phyloP scores from a whole-genome alignment of 768 basidiomycete species.

The Amanita rubescens region DNA sequence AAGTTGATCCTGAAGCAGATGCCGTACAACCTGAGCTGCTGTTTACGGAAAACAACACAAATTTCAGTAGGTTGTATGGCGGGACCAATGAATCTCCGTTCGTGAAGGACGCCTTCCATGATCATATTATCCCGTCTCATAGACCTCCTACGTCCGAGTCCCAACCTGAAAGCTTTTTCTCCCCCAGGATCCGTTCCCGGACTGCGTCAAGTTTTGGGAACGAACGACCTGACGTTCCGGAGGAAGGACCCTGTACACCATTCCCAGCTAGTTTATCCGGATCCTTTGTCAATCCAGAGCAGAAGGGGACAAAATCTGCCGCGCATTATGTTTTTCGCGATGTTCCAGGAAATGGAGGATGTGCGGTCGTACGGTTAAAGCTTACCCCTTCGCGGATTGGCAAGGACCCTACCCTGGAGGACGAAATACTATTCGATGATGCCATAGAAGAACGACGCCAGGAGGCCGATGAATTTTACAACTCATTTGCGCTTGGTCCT shows the following conservation, averaged over 20 bases:
- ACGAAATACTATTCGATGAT: constrained; percentile 87
- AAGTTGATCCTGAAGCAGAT: constrained; percentile 56
- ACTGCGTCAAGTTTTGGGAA: constrained; percentile 37
- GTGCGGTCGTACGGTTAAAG: constrained; percentile 91
- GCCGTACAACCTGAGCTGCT: constrained; percentile 77
- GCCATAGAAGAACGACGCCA: constrained; percentile 82
- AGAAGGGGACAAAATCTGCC: constrained; percentile 85
- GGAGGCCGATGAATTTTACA: constrained; percentile 97
- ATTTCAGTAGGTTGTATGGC: constrained; percentile 85
- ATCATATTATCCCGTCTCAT: constrained; percentile 88
- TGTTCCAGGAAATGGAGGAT: constrained; percentile 89
- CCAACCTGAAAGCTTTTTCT: constrained; percentile 37
- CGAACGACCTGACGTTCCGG: constrained; percentile 31
- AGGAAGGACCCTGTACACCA: constrained; percentile 54
- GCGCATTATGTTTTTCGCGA: constrained; percentile 85
- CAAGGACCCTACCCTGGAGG: constrained; percentile 74
- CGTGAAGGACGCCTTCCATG: constrained; percentile 97
- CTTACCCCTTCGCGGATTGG: constrained; percentile 71
- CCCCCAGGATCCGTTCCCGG: constrained; percentile 41
- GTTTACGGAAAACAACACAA: constrained; percentile 98
- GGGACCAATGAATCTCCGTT: constrained; percentile 77
- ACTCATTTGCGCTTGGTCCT: constrained; percentile 67
- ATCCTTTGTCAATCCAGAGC: constrained; percentile 78
- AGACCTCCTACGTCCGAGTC: constrained; percentile 50
- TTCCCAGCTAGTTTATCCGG: constrained; percentile 43